Evolutionary conservation across 208 protist species (phyloP), one percentile per base, ranked within the genome.

Genomic region (Wallacemonas sp.): DNA sequence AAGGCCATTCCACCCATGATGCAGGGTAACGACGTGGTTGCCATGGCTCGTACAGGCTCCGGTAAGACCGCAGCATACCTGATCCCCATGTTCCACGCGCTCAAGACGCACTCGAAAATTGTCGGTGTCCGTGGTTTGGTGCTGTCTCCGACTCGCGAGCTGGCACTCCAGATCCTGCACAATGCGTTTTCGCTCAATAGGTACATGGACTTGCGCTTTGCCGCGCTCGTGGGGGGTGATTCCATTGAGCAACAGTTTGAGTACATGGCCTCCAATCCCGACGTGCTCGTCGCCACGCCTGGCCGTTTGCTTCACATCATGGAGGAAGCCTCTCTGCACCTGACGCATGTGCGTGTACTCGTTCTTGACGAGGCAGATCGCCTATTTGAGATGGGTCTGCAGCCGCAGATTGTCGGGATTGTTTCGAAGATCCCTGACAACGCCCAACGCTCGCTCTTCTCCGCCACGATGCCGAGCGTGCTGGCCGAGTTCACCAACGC

Each of bases 331-430:
- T 95, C 95, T 2, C 61, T 99, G 28, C 80, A 90, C 39, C 80
- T 99, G 2, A 78, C 69, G 2, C 71, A 75, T 28, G 86, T 99
- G n/a, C 82, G 98, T 64, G 96, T 93, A 42, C 42, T 99, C 6
- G 98, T 99, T 0, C 97, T 99, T 53, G 99, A 99, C 85, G 99
- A 99, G 81, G 99, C 98, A 1, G 99, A 99, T 80, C 89, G 96
- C 17, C 82, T 99, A 6, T 99, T 99, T 83, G 99, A 99, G 75
- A 85, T 99, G 66, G 98, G 98, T 30, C 82, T 92, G 15, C 86
- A 98, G 77, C 83, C 91, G 33, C 98, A 99, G 86, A 75, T 99
- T 30, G 73, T 77, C 2, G 94, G 95, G 46, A 99, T 99, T 58
- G 78, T 99, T 62, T 73, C 91, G 22, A 90, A 93, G n/a, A 66